phyloP scores from a whole-genome alignment of 108 stramenopile genomes.

The Poteriospumella lacustris region DNA sequence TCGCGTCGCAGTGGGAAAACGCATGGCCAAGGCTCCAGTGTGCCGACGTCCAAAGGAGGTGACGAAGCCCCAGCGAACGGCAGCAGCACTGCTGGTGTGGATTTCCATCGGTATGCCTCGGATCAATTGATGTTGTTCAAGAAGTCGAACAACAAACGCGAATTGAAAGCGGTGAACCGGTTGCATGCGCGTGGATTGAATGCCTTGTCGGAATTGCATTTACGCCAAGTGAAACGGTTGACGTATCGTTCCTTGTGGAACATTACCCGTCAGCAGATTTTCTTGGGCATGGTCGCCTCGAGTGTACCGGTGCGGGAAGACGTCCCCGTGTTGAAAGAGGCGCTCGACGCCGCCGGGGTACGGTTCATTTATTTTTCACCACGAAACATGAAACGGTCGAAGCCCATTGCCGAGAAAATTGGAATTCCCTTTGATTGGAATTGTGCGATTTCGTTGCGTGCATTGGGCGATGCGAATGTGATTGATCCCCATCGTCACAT shows the following conservation, averaged over 20 bases:
- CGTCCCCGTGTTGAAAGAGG: constrained; percentile 71
- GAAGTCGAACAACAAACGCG: too few species aligned
- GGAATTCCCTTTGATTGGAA: constrained; percentile 93
- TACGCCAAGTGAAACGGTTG: too few species aligned
- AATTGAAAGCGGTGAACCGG: too few species aligned
- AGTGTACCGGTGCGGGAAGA: constrained; percentile 75
- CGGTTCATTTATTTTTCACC: constrained; percentile 94
- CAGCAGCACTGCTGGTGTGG: too few species aligned
- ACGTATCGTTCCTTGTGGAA: background rate
- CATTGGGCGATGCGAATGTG: constrained; percentile 65
- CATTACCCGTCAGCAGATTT: constrained; percentile 66
- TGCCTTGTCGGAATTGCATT: too few species aligned
- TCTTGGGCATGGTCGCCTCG: constrained; percentile 87
- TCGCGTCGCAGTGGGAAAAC: too few species aligned
- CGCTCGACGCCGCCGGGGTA: constrained; percentile 76
- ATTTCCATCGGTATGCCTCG: too few species aligned
- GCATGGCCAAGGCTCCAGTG: too few species aligned
- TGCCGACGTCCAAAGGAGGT: too few species aligned
- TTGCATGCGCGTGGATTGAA: too few species aligned
- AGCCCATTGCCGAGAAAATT: constrained; percentile 84
- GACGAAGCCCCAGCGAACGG: too few species aligned
- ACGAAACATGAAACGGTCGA: constrained; percentile 92
- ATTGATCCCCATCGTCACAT: constrained; percentile 80
- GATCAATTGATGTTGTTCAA: too few species aligned
- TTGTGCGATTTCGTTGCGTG: constrained; percentile 80